A percentile compares a stretch with the other conserved stretches of the same genome.
Evolutionary conservation across 352 stramenopile species (phyloP).

Genomic region (Phytophthora cryptogea): DNA sequence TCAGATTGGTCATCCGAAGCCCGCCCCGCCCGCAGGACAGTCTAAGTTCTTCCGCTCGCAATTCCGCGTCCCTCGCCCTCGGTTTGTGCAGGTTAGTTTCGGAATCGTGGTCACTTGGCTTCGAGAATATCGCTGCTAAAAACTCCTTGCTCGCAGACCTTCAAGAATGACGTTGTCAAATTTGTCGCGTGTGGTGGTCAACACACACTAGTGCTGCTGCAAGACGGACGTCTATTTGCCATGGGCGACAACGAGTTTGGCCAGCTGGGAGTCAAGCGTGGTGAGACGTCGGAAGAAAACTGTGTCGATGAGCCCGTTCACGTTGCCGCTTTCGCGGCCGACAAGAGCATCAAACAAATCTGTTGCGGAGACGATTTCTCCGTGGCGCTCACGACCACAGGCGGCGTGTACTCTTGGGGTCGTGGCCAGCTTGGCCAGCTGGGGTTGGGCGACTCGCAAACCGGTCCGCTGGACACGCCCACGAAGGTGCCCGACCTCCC

Average conservation of each 20-base stretch:
- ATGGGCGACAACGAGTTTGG: conserved; percentile 81
- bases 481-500: conserved; percentile 62
- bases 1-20: conserved; percentile 74
- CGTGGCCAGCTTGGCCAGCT: conserved; percentile 72
- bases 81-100: conserved; percentile 61
- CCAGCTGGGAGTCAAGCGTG: conserved; percentile 53
- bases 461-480: conserved; percentile 39
- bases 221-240: conserved; percentile 61
- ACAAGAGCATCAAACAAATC: conserved; percentile 48
- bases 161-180: conserved; percentile 57
- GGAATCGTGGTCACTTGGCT: neutral
- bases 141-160: conserved; percentile 31
- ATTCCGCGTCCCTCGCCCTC: conserved; percentile 71
- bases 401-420: conserved; percentile 77
- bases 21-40: conserved; percentile 45
- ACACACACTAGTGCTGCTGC: conserved; percentile 71
- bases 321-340: conserved; percentile 25
- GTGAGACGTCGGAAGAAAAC: conserved; percentile 37
- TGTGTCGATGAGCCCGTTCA: conserved; percentile 43
- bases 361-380: conserved; percentile 71
- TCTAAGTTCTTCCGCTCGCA: conserved; percentile 84
- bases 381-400: conserved; percentile 50
- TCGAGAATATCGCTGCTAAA: neutral
- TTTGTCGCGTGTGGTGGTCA: conserved; percentile 70
- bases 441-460: conserved; percentile 50